phyloP scores from a whole-genome alignment of 495 filamentous ascomycete genomes.

The Hypoxylon cercidicola region DNA sequence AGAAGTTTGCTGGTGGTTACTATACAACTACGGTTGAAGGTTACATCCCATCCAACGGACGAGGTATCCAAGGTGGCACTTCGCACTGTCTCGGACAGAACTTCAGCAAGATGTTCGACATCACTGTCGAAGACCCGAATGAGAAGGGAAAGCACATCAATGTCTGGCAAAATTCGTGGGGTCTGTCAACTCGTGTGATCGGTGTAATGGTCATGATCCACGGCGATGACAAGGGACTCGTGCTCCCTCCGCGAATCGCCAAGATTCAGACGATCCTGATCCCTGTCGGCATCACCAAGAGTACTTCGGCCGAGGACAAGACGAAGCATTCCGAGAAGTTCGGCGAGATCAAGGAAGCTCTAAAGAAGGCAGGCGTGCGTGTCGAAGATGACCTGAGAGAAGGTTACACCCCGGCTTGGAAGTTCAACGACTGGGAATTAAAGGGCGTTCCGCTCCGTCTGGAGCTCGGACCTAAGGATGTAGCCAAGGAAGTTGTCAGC shows the following conservation, averaged over 20 bases:
- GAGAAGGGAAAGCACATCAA: conserved; percentile 81
- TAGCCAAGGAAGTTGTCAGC: conserved; percentile 81
- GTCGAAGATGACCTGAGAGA: conserved; percentile 81
- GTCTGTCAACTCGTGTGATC: conserved; percentile 92
- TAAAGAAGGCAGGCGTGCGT: conserved; percentile 75
- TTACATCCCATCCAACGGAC: conserved; percentile 93
- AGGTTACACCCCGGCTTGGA: conserved; percentile 85
- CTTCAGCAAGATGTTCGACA: conserved; percentile 98
- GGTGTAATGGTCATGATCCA: conserved; percentile 99
- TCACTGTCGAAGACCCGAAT: conserved; percentile 92
- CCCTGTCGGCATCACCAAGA: conserved; percentile 93
- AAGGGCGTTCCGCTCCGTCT: conserved; percentile 93
- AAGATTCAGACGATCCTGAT: conserved; percentile 86
- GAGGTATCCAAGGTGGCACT: conserved; percentile 96
- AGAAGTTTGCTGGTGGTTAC: conserved; percentile 95
- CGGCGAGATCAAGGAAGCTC: conserved; percentile 69
- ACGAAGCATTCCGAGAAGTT: conserved; percentile 75
- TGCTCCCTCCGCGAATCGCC: conserved; percentile 90
- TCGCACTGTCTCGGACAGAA: conserved; percentile 96
- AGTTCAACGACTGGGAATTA: conserved; percentile 98
- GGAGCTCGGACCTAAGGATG: conserved; percentile 95
- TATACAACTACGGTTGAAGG: conserved; percentile 96
- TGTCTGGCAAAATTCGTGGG: conserved; percentile 99
- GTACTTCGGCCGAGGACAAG: conserved; percentile 80
- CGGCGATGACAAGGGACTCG: conserved; percentile 91